Evolutionary conservation across 805 yeast genomes (phyloP).

Genomic region (Tetrapisispora fleetii): DNA sequence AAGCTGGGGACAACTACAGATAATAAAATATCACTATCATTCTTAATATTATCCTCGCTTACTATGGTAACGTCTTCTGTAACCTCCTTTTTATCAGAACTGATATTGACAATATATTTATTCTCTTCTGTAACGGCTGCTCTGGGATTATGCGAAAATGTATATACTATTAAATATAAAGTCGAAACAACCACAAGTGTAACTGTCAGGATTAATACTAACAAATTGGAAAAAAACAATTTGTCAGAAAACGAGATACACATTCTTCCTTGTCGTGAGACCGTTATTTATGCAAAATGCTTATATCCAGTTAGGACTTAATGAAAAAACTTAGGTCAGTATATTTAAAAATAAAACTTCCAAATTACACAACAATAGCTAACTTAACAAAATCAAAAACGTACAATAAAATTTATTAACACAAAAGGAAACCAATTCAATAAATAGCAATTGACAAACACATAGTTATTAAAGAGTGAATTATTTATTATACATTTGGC

Average conservation of each 20-base stretch:
- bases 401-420: too few species aligned
- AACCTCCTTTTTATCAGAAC: conserved; percentile 20
- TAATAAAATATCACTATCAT: conserved; percentile 37
- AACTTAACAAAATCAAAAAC: too few species aligned
- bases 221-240: not conserved
- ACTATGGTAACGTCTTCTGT: conserved; percentile 23
- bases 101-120: conserved; percentile 41
- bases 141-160: conserved; percentile 59
- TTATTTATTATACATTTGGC: not conserved
- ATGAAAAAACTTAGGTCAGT: too few species aligned
- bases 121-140: conserved; percentile 43
- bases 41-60: conserved; percentile 6
- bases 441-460: too few species aligned
- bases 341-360: too few species aligned
- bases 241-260: not conserved
- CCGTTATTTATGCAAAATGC: too few species aligned
- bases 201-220: not conserved
- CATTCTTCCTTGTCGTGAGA: not conserved
- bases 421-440: too few species aligned
- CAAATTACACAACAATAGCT: too few species aligned
- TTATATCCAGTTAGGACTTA: too few species aligned
- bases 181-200: conserved; percentile 2
- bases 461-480: not conserved
- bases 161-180: conserved; percentile 34
- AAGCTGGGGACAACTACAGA: conserved; percentile 90